Conservation (phyloP, 441 rosid species). For the Adansonia rubrostipa region DNA sequence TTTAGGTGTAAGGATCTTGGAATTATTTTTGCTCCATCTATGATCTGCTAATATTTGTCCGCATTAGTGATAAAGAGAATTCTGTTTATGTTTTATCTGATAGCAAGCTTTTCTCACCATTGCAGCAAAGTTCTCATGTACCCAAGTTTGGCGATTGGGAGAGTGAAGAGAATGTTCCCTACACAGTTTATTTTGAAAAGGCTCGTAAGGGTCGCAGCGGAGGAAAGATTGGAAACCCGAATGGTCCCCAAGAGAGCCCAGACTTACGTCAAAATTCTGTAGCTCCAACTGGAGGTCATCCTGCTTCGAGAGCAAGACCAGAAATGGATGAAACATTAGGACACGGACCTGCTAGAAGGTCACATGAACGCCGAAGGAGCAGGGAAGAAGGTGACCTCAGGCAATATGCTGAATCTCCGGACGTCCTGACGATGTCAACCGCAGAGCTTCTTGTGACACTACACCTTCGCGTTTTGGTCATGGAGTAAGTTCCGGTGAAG, state of each 20-base stretch:
- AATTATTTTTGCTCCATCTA: not conserved
- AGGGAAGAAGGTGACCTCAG: slow-evolving; percentile 45
- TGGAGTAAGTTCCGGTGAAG: slow-evolving; percentile 43
- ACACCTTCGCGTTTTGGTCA: slow-evolving; percentile 51
- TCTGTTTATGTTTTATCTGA: not conserved
- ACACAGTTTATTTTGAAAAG: slow-evolving; percentile 82
- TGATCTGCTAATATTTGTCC: slow-evolving; percentile 4
- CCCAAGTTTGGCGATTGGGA: slow-evolving; percentile 95
- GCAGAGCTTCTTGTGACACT: slow-evolving; percentile 39
- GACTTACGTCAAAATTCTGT: slow-evolving; percentile 39
- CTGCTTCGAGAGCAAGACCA: slow-evolving; percentile 41
- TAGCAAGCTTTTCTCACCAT: slow-evolving; percentile 3
- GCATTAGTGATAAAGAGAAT: not conserved
- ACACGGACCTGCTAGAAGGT: slow-evolving; percentile 34
- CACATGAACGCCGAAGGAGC: slow-evolving; percentile 39
- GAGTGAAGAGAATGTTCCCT: slow-evolving; percentile 66
- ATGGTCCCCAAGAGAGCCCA: slow-evolving; percentile 68
- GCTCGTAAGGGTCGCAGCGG: slow-evolving; percentile 73
- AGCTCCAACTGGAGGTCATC: slow-evolving; percentile 45
- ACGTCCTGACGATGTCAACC: slow-evolving; percentile 41
- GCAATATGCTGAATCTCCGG: slow-evolving; percentile 47
- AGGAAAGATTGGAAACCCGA: slow-evolving; percentile 59
- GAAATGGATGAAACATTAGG: slow-evolving; percentile 44
- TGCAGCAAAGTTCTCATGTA: slow-evolving; percentile 69
- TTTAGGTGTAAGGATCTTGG: slow-evolving; percentile 16